Conservation (phyloP, 441 rosid species). For the Cnidoscolus chayamansa region DNA sequence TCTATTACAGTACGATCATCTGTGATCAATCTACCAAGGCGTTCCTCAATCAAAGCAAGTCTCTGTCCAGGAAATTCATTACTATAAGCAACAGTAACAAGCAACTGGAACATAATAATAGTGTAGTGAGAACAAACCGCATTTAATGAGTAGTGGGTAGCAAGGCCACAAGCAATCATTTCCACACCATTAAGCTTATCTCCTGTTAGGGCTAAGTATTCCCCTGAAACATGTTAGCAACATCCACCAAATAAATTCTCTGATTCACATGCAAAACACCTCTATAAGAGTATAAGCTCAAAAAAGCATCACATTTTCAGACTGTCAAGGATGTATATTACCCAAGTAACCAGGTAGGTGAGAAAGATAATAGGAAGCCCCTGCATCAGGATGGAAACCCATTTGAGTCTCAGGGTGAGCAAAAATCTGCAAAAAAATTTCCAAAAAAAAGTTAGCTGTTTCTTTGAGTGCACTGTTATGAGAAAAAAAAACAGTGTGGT, state of each 20-base stretch:
- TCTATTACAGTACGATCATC: constrained; percentile 75
- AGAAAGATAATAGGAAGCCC: constrained; percentile 92
- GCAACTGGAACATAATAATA: constrained; percentile 20
- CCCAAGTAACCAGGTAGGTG: constrained; percentile 90
- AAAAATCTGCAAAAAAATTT: constrained; percentile 51
- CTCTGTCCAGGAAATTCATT: constrained; percentile 44
- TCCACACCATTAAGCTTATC: constrained; percentile 78
- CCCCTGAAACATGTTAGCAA: constrained; percentile 44
- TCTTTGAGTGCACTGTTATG: background rate
- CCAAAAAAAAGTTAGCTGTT: constrained; percentile 1
- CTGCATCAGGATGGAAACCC: constrained; percentile 95
- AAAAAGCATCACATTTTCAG: background rate
- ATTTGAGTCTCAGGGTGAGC: constrained; percentile 78
- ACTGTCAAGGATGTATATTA: constrained; percentile 16
- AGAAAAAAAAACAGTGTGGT: background rate
- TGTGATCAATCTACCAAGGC: constrained; percentile 69
- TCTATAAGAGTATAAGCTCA: background rate
- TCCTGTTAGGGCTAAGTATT: constrained; percentile 82
- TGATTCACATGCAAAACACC: background rate
- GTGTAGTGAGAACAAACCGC: constrained; percentile 42
- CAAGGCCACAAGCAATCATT: constrained; percentile 90
- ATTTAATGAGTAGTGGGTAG: constrained; percentile 73
- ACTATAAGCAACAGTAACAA: constrained; percentile 7
- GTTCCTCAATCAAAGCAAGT: constrained; percentile 70
- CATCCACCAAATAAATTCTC: background rate